Percentiles rank a stretch among this genome's conserved stretches.
These are phyloP conservation scores for Phytophthora pisi DNA, from an alignment of 352 stramenopile genomes.

Conservation along the genomic window DNA sequence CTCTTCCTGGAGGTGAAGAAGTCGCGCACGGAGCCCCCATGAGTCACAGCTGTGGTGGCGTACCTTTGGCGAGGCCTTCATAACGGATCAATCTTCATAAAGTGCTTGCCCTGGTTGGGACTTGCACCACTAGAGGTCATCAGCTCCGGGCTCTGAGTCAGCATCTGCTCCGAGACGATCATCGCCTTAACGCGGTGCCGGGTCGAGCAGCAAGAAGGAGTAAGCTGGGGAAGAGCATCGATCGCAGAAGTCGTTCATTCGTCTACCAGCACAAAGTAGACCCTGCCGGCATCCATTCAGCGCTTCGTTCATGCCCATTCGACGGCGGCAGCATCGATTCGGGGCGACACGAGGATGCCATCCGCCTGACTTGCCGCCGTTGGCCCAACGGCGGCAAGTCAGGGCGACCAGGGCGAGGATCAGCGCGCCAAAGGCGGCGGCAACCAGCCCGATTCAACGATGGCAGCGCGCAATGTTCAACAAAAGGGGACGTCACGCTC, in stretches of 20 bases:
- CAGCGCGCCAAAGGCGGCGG: constrained; percentile 3
- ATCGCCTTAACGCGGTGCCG: constrained; percentile 1
- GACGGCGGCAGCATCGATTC: too few relatives aligned
- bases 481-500: not conserved
- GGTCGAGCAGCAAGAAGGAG: not conserved
- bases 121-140: constrained; percentile 12
- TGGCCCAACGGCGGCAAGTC: not conserved
- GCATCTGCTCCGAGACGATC: constrained; percentile 22
- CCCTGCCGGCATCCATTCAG: too few relatives aligned
- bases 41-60: constrained; percentile 21
- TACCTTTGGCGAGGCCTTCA: constrained; percentile 19
- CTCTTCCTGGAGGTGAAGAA: constrained; percentile 12
- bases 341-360: not conserved
- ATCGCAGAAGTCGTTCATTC: not conserved
- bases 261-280: not conserved
- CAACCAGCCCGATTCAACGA: constrained; percentile 9
- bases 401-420: not conserved
- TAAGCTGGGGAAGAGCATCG: not conserved
- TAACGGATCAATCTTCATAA: constrained; percentile 24
- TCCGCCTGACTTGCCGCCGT: too few relatives aligned
- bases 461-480: not conserved
- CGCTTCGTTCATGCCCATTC: not conserved
- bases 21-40: constrained; percentile 20
- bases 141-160: constrained; percentile 11
- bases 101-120: not conserved